Conservation (phyloP, 768 basidiomycete species). For the Mrakia hoshinonis region DNA sequence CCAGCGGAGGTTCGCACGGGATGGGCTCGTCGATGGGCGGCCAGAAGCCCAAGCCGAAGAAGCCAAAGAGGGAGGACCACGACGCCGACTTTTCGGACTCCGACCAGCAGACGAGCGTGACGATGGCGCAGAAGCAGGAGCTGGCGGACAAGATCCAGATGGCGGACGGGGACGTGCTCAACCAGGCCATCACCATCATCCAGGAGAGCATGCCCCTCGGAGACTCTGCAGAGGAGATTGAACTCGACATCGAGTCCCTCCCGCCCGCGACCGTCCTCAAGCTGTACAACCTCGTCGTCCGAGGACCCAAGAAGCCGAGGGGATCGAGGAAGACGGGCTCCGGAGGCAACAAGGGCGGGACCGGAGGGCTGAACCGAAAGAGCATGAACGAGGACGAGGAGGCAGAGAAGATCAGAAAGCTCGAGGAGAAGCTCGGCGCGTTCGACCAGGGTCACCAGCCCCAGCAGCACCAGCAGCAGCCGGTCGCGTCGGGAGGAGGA, state of each 20-base stretch:
- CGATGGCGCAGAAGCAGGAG: slow-evolving; percentile 97
- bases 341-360: slow-evolving; percentile 41
- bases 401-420: slow-evolving; percentile 81
- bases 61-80: slow-evolving; percentile 34
- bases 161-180: slow-evolving; percentile 72
- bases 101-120: slow-evolving; percentile 46
- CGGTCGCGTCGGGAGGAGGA: background rate
- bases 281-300: slow-evolving; percentile 87
- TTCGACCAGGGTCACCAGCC: slow-evolving; percentile 5
- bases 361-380: slow-evolving; percentile 83
- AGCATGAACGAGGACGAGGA: slow-evolving; percentile 96
- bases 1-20: background rate
- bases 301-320: slow-evolving; percentile 33
- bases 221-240: slow-evolving; percentile 78
- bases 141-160: slow-evolving; percentile 85
- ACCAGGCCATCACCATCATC: slow-evolving; percentile 88
- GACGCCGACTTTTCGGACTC: slow-evolving; percentile 55
- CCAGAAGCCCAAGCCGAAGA: background rate
- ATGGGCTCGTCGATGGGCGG: background rate
- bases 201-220: slow-evolving; percentile 87
- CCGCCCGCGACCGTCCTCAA: slow-evolving; percentile 79
- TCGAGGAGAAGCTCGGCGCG: slow-evolving; percentile 71
- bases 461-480: slow-evolving; percentile 3
- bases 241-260: slow-evolving; percentile 89
- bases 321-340: slow-evolving; percentile 25